Percentiles rank a stretch among this genome's conserved stretches.
These are phyloP conservation scores for Gardenia jasminoides DNA, from an alignment of 257 asterid species.

Conservation along the genomic window DNA sequence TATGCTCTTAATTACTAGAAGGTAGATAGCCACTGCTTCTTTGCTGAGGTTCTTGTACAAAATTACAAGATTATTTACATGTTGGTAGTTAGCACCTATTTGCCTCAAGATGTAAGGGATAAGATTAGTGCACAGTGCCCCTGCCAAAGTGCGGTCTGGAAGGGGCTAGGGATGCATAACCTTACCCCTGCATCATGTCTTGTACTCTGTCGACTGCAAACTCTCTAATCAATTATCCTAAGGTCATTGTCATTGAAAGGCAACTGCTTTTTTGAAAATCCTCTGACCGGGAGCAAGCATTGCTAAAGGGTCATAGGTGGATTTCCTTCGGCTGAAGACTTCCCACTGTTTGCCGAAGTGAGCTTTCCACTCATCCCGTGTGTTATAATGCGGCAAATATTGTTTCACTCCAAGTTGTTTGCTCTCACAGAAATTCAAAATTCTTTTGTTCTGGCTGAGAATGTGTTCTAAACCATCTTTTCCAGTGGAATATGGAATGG, in stretches of 20 bases:
- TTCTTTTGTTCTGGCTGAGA: slow-evolving; percentile 52
- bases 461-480: slow-evolving; percentile 62
- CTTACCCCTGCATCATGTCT: slow-evolving; percentile 6
- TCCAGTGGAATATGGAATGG: slow-evolving; percentile 67
- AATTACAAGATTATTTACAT: slow-evolving; percentile 6
- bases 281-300: slow-evolving; percentile 92
- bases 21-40: neutral
- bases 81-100: neutral
- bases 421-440: slow-evolving; percentile 45
- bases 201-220: slow-evolving; percentile 6
- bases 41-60: slow-evolving; percentile 1
- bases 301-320: slow-evolving; percentile 74
- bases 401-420: slow-evolving; percentile 66
- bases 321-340: slow-evolving; percentile 57
- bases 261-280: slow-evolving; percentile 55
- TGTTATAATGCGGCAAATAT: slow-evolving; percentile 75
- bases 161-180: neutral
- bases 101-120: neutral
- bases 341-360: slow-evolving; percentile 87
- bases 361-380: slow-evolving; percentile 76
- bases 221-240: slow-evolving; percentile 8
- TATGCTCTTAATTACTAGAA: neutral
- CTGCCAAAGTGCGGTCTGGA: neutral
- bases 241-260: slow-evolving; percentile 34
- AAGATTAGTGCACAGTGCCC: neutral